Percentiles rank a stretch among this genome's conserved stretches.
Conservation (phyloP, 768 basidiomycete genomes). For the Hypsizygus marmoreus region DNA sequence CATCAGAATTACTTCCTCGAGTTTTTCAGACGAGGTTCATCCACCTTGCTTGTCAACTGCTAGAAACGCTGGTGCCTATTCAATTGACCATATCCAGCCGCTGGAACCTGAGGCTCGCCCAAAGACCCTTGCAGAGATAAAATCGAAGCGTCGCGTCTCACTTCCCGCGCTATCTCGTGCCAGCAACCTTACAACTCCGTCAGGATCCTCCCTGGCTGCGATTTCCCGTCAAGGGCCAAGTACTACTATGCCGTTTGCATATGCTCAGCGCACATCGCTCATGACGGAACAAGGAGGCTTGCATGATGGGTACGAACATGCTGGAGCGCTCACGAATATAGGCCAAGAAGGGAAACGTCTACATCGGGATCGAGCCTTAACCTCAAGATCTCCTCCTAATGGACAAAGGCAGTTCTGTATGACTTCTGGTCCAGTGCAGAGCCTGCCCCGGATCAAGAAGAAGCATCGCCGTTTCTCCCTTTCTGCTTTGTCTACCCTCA, state of each 20-base stretch:
- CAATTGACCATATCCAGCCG: background rate
- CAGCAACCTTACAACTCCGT: constrained; percentile 16
- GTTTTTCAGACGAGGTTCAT: constrained; percentile 12
- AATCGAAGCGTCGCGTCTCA: constrained; percentile 38
- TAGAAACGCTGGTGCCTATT: background rate
- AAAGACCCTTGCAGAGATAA: constrained; percentile 36
- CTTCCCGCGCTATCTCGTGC: constrained; percentile 28
- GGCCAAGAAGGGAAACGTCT: too few relatives aligned
- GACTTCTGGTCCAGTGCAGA: background rate
- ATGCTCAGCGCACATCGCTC: too few relatives aligned
- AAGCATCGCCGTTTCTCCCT: constrained; percentile 33
- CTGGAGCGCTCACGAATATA: too few relatives aligned
- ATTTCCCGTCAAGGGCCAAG: constrained; percentile 9
- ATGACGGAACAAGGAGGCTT: too few relatives aligned
- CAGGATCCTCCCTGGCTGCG: constrained; percentile 16
- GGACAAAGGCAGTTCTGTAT: too few relatives aligned
- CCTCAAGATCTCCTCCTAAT: too few relatives aligned
- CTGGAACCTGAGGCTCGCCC: constrained; percentile 22
- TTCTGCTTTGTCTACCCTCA: constrained; percentile 29
- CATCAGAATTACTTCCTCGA: constrained; percentile 22
- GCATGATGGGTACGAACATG: too few relatives aligned
- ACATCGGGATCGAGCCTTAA: too few relatives aligned
- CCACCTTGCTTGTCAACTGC: background rate
- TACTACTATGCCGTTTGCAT: too few relatives aligned
- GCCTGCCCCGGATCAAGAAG: constrained; percentile 8